A percentile compares a stretch with the other conserved stretches of the same genome.
Evolutionary conservation across 2,329 filamentous ascomycete genomes (phyloP).

Genomic region (Nemania abortiva): DNA sequence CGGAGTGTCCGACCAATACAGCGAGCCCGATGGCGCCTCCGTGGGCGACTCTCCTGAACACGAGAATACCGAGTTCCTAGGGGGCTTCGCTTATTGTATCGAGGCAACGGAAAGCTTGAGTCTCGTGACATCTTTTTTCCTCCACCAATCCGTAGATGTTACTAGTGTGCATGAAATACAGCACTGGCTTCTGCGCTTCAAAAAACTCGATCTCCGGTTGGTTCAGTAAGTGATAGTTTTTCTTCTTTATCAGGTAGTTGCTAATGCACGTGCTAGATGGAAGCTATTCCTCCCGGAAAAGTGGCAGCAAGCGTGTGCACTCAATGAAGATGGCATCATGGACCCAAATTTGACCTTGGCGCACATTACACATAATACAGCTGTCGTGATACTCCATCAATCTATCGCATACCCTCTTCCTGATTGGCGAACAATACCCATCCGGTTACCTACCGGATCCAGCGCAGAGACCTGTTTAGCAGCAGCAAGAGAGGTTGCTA

Average conservation of each 20-base stretch:
- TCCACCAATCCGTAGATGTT: constrained; percentile 58
- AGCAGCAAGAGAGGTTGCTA: constrained; percentile 60
- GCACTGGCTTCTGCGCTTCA: constrained; percentile 61
- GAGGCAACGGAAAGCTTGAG: constrained; percentile 62
- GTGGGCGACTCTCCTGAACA: constrained; percentile 10
- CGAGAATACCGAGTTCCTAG: constrained; percentile 56
- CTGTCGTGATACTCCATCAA: constrained; percentile 63
- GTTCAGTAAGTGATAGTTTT: constrained; percentile 49
- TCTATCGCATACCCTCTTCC: constrained; percentile 59
- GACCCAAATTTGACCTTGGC: constrained; percentile 64
- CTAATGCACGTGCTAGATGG: constrained; percentile 41
- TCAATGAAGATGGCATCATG: constrained; percentile 52
- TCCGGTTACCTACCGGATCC: constrained; percentile 57
- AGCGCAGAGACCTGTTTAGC: constrained; percentile 63
- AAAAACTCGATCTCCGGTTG: constrained; percentile 60
- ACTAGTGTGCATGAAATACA: constrained; percentile 56
- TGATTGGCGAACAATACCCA: constrained; percentile 49
- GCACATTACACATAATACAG: constrained; percentile 63
- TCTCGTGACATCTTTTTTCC: constrained; percentile 59
- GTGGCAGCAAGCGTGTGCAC: constrained; percentile 55
- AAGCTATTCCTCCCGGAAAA: constrained; percentile 48
- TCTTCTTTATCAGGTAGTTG: background rate
- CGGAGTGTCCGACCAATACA: constrained; percentile 59
- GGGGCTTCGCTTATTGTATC: constrained; percentile 61
- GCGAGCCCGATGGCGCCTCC: constrained; percentile 55